Percentiles rank a stretch among this genome's conserved stretches.
Evolutionary conservation across 768 basidiomycete species (phyloP).

Genomic region (Rhodotorula kratochvilovae): DNA sequence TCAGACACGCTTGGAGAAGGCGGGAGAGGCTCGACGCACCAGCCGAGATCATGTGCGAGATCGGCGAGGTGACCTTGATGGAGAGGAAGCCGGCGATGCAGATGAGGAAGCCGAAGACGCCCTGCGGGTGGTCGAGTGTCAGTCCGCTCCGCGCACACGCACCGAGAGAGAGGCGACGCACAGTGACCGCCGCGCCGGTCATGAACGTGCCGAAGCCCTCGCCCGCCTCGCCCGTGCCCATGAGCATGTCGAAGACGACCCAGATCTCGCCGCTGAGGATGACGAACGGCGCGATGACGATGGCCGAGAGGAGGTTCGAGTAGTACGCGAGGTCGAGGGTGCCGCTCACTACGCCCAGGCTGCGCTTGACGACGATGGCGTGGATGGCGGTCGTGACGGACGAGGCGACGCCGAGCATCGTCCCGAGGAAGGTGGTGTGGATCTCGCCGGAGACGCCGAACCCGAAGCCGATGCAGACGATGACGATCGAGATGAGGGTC

Average conservation of each 20-base stretch:
- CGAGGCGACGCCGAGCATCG: constrained; percentile 74
- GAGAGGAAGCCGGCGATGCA: constrained; percentile 86
- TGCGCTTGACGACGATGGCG: constrained; percentile 89
- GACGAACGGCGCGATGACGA: constrained; percentile 67
- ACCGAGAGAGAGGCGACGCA: constrained; percentile 14
- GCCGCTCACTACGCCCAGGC: constrained; percentile 70
- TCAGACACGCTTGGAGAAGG: neutral
- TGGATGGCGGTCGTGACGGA: constrained; percentile 84
- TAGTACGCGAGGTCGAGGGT: constrained; percentile 87
- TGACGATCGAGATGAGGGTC: constrained; percentile 66
- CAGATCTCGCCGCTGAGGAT: constrained; percentile 70
- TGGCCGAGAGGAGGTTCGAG: constrained; percentile 73
- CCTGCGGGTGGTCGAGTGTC: constrained; percentile 51
- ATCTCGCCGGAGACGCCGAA: constrained; percentile 47
- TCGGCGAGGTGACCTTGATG: constrained; percentile 95
- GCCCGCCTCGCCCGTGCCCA: constrained; percentile 46
- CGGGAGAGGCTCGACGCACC: constrained; percentile 10
- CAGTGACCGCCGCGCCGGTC: constrained; percentile 43
- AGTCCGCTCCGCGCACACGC: neutral
- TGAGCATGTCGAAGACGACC: constrained; percentile 61
- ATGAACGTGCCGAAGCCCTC: constrained; percentile 43
- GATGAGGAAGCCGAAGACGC: constrained; percentile 85
- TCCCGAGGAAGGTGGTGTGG: constrained; percentile 61
- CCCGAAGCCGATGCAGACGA: constrained; percentile 91
- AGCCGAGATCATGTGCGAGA: constrained; percentile 95